phyloP scores from a whole-genome alignment of 148 eudicot genomes.

The Chenopodium formosanum region DNA sequence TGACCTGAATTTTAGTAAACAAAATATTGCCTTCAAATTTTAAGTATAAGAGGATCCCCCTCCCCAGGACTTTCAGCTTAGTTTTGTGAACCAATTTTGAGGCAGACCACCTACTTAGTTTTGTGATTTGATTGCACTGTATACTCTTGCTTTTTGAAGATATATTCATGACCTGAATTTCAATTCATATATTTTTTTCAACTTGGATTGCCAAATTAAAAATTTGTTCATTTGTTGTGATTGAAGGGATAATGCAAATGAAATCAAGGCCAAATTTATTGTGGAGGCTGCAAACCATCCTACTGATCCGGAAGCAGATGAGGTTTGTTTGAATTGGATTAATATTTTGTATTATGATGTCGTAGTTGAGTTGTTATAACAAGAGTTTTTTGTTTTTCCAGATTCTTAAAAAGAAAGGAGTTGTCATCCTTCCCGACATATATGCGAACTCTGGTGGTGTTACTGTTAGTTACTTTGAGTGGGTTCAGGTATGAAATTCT shows the following conservation, averaged over 20 bases:
- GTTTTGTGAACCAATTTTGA: not conserved
- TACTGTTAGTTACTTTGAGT: constrained; percentile 97
- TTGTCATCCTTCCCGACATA: constrained; percentile 89
- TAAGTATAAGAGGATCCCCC: not conserved
- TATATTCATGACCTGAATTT: no score
- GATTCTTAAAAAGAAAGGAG: constrained; percentile 90
- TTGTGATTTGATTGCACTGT: not conserved
- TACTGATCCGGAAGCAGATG: constrained; percentile 98
- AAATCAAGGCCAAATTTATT: constrained; percentile 85
- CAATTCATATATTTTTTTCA: not conserved
- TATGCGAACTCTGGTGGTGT: constrained; percentile 97
- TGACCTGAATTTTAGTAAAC: not conserved
- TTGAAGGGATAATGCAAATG: constrained; percentile 89
- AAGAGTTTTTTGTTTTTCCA: constrained; percentile 27
- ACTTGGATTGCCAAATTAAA: not conserved
- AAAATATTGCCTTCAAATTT: not conserved
- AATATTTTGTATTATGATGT: not conserved
- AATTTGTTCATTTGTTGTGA: constrained; percentile 2
- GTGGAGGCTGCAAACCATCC: constrained; percentile 98
- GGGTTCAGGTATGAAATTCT: constrained; percentile 83
- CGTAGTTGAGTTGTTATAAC: constrained; percentile 16
- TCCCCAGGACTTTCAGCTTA: not conserved
- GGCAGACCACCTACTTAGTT: not conserved
- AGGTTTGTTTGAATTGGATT: constrained; percentile 46
- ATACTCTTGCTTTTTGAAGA: not conserved